These are phyloP conservation scores for Sporisorium graminicola DNA, from an alignment of 1,284 basidiomycete species.

Conservation along the genomic window DNA sequence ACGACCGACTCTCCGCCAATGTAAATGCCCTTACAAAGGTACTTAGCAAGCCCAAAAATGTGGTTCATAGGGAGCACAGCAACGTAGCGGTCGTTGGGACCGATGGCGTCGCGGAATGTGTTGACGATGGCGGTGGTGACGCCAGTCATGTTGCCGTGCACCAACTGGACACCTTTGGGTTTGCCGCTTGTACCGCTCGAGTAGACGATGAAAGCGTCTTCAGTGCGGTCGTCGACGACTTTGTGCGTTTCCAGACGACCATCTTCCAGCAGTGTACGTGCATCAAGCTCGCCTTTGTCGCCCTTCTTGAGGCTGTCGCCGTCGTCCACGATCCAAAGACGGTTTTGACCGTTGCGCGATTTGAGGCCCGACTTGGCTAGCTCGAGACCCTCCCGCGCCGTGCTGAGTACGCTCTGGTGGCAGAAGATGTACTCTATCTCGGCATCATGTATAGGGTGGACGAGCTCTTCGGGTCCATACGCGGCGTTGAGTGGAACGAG, in stretches of 20 bases:
- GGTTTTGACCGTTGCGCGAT: constrained; percentile 44
- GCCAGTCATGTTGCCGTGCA: constrained; percentile 60
- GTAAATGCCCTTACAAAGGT: constrained; percentile 77
- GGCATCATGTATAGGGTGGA: constrained; percentile 60
- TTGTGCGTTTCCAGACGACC: constrained; percentile 45
- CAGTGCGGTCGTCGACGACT: constrained; percentile 44
- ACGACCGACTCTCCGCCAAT: constrained; percentile 77
- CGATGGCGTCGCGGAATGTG: constrained; percentile 44
- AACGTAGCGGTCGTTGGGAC: constrained; percentile 41
- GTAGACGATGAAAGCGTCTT: constrained; percentile 61
- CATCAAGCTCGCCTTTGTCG: constrained; percentile 53
- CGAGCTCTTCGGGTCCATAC: constrained; percentile 64
- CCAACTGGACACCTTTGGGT: constrained; percentile 67
- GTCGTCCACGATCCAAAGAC: constrained; percentile 65
- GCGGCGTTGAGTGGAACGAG: constrained; percentile 62
- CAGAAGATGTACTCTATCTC: constrained; percentile 57
- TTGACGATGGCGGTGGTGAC: constrained; percentile 48
- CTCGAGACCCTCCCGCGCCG: constrained; percentile 52
- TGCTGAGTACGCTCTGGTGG: constrained; percentile 49
- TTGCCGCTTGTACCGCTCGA: constrained; percentile 67
- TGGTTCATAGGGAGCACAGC: constrained; percentile 63
- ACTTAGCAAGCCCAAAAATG: constrained; percentile 72
- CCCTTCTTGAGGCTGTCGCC: constrained; percentile 51
- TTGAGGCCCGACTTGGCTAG: constrained; percentile 37
- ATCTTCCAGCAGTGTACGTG: constrained; percentile 45